phyloP scores from a whole-genome alignment of 306 rosid genomes.

The Vigna mungo region DNA sequence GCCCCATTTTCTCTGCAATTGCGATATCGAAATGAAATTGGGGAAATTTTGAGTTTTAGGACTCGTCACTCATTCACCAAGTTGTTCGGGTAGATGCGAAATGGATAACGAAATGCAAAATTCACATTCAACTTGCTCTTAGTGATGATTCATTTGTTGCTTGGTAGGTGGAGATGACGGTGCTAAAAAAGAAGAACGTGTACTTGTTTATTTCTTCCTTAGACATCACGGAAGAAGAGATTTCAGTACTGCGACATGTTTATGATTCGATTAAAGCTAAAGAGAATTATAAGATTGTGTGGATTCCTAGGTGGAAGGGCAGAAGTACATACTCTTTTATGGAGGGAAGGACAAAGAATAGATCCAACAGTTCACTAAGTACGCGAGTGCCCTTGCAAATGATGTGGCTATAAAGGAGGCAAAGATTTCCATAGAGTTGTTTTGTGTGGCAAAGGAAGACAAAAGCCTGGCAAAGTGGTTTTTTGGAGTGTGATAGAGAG shows the following conservation, averaged over 20 bases:
- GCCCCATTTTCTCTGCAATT: too few relatives aligned
- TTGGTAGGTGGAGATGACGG: neutral
- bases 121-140: too few relatives aligned
- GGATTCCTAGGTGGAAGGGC: constrained; percentile 66
- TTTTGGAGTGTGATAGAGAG: constrained; percentile 61
- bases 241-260: constrained; percentile 40
- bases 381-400: constrained; percentile 26
- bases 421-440: constrained; percentile 54
- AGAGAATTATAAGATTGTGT: constrained; percentile 56
- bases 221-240: constrained; percentile 55
- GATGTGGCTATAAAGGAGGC: constrained; percentile 44
- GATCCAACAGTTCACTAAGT: constrained; percentile 62
- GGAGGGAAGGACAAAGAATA: constrained; percentile 66
- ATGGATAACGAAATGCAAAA: too few relatives aligned
- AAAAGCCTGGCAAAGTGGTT: constrained; percentile 42
- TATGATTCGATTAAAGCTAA: constrained; percentile 49
- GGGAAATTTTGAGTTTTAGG: too few relatives aligned
- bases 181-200: neutral
- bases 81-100: too few relatives aligned
- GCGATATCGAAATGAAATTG: too few relatives aligned
- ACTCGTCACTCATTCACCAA: too few relatives aligned
- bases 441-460: constrained; percentile 52
- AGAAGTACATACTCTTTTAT: constrained; percentile 54
- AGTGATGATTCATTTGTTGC: neutral
- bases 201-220: neutral